Conservation (phyloP, 805 yeast species). For the Metschnikowia reukaufii region DNA sequence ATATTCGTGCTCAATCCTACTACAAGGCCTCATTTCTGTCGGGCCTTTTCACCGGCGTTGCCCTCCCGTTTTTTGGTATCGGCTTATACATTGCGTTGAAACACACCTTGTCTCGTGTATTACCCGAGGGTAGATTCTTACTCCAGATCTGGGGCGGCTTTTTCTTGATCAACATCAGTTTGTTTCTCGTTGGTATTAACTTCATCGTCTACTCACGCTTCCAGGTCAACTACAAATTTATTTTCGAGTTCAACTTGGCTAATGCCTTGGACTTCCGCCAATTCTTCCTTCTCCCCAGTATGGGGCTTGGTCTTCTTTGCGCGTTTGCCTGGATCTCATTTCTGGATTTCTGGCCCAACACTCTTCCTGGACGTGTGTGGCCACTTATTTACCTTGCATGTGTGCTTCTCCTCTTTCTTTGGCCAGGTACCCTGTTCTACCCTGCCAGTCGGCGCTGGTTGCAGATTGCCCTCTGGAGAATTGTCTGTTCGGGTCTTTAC, state of each 20-base stretch:
- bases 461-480: constrained; percentile 65
- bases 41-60: constrained; percentile 70
- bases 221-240: constrained; percentile 86
- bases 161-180: constrained; percentile 59
- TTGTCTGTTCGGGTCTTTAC: constrained; percentile 77
- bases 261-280: constrained; percentile 66
- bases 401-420: constrained; percentile 45
- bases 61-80: constrained; percentile 64
- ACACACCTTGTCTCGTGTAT: constrained; percentile 31
- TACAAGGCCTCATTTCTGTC: constrained; percentile 55
- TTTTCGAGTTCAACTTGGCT: constrained; percentile 80
- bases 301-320: constrained; percentile 55
- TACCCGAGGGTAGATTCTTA: constrained; percentile 59
- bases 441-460: constrained; percentile 78
- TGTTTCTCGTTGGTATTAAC: constrained; percentile 63
- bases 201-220: constrained; percentile 69
- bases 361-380: constrained; percentile 66
- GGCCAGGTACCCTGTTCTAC: constrained; percentile 61
- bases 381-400: constrained; percentile 76
- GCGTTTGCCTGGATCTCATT: constrained; percentile 77
- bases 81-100: constrained; percentile 55
- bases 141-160: constrained; percentile 95
- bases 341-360: constrained; percentile 59
- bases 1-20: constrained; percentile 26
- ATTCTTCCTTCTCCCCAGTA: constrained; percentile 62